Evolutionary conservation across 805 yeast genomes (phyloP), one percentile per base, ranked within the genome.

Genomic region (Wickerhamomyces sydowiorum): DNA sequence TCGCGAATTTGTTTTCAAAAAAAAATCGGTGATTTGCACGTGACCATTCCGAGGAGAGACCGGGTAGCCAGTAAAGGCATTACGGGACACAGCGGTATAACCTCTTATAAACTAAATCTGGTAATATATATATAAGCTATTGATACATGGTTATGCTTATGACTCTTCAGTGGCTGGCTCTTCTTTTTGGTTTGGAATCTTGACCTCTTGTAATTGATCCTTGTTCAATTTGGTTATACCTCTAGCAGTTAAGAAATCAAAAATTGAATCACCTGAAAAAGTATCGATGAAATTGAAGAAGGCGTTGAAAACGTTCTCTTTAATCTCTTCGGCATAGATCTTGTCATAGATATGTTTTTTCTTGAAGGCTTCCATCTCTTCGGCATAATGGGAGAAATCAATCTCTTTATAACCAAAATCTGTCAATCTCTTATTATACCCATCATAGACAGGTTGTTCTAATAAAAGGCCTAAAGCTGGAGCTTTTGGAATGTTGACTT

Each of bases 401-500:
- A 93, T 71, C 15, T 76, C 76, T 24, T 83, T 83, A 59, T 86
- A 86, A 18, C 96, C 97, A 55, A 83, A 78, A 40, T 79, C 78
- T 47, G 74, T 72, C 51, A 89, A 70, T 57, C 78, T 76, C 23
- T 72, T 67, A 63, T 93, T 93, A 62, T 84, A 87, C 13, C 86
- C 82, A 38, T 86, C 95, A 60, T 87, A 93, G 12, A 90, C 95
- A 0, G 99, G 99, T 43, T 84, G 80, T 57, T 93, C 98, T 46
- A 93, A 73, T 39, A 93, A 67, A 42, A 93, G 70, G 0, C 99
- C 99, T 46, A 93, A 70, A 22, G 98, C 96, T 4, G 99, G 99
- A 0, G 98, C 99, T 64, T 93, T 93, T 42, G 99, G 99, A 49
- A 93, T 86, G 57, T 90, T 89, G 48, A 93, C 75, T 56, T 82